Evolutionary conservation across 306 rosid genomes (phyloP), one percentile per base, ranked within the genome.

Genomic region (Prunus mongolica): DNA sequence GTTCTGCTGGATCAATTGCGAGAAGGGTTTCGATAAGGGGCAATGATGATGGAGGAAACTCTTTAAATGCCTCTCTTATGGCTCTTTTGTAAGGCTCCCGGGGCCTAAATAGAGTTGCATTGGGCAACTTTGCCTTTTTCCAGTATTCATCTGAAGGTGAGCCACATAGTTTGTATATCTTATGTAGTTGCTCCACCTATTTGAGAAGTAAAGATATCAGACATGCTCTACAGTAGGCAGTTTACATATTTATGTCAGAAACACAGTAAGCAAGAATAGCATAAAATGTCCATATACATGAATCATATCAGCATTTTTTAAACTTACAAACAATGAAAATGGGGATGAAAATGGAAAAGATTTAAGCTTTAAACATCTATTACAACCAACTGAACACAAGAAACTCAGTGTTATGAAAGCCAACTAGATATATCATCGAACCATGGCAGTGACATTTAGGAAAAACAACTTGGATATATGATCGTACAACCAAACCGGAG

Each of bases 121-220:
- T 91, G 2, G 97, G 96, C 86, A 94, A 79, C 91, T 84, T 94
- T 55, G 96, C 90, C 76, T 81, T 94, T 79, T 79, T 90, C 90
- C 93, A 94, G 76, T 92, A 94, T 72, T 92, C 98, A 76, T 94
- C 98, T 7, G 98, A 84, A 62, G 97, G 96, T 71, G 98, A 92
- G 84, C 98, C 98, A 54, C 98, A 94, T 46, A 92, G 86, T 83
- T 94, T 92, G 87, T 87, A 94, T 87, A 94, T 94, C 88, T 92
- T 94, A 77, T 94, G 98, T 63, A 94, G 84, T 78, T 94, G 98
- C 86, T 94, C 98, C 77, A 94, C 98, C 98, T 94, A 73, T 12
- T 52, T 12, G 74, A 75, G 76, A 62, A 79, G 63, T 46, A 71
- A 54, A 83, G 71, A 80, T 69, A 71, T 77, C 52, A 80, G 78